A percentile compares a stretch with the other conserved stretches of the same genome.
Conservation (phyloP, 108 stramenopile species). For the Nitzschia sp. region DNA sequence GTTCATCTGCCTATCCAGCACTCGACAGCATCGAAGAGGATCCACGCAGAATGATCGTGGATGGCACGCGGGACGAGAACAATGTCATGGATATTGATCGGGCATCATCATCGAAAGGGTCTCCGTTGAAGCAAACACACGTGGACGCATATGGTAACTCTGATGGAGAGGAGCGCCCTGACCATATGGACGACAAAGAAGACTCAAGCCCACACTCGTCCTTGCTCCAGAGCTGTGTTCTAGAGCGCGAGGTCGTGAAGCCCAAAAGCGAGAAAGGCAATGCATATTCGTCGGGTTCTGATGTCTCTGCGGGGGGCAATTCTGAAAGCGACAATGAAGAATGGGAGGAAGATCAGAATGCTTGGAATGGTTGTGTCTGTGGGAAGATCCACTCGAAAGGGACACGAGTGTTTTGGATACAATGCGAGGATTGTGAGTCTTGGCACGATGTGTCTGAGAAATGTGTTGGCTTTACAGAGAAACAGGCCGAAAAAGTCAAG, state of each 20-base stretch:
- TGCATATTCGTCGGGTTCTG: background rate
- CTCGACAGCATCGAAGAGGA: background rate
- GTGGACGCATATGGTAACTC: too few species aligned
- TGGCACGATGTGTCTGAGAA: constrained; percentile 65
- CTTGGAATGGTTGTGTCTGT: constrained; percentile 80
- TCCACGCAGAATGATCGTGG: background rate
- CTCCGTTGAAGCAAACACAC: too few species aligned
- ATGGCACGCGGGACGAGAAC: background rate
- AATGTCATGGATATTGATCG: background rate
- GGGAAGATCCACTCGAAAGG: constrained; percentile 48
- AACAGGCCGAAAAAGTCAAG: constrained; percentile 39
- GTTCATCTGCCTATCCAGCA: background rate
- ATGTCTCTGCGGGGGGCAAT: background rate
- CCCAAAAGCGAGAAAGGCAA: background rate
- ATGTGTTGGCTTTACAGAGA: constrained; percentile 64
- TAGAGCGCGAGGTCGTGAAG: background rate
- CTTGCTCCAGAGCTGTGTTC: background rate
- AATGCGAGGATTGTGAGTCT: constrained; percentile 69
- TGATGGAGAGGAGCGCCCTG: background rate
- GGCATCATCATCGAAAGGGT: too few species aligned
- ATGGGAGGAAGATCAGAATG: constrained; percentile 51
- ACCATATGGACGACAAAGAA: background rate
- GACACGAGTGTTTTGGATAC: constrained; percentile 69
- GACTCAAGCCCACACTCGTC: background rate
- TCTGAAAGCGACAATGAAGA: constrained; percentile 1